Evolutionary conservation across 2,329 filamentous ascomycete genomes (phyloP), one percentile per base, ranked within the genome.

Genomic region (Stagonosporopsis rhizophila): DNA sequence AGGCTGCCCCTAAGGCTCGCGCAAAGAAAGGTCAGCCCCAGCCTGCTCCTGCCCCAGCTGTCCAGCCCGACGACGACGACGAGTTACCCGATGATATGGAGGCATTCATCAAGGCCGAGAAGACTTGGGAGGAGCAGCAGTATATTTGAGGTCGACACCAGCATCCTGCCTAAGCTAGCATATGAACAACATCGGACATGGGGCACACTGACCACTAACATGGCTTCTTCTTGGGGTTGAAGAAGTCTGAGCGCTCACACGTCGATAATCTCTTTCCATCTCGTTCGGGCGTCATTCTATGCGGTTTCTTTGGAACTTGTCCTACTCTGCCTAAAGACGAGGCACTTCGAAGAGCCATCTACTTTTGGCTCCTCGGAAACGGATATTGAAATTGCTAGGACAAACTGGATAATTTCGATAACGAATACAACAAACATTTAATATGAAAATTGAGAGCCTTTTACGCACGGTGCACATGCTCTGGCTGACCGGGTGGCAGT

Each of bases 1-100:
- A 64, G 49, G 40, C 52, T 4, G 59, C 54, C 0, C 45, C 61
- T 1, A 70, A 67, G 61, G 35, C 53, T 11, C 55, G 59, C 6
- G 53, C 12, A 1, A 64, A 64, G 56, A 66, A 68, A 53, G 22
- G 27, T 8, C 46, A 52, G 35, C 48, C 19, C 6, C 23, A 20
- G 35, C 19, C n/a, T 7, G 39, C 25, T 9, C 14, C 32, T 14
- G n/a, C 25, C 8, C 27, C 39, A 6, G 17, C 40, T 0, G 9
- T 23, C 0, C 52, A 59, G 9, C 23, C 37, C 6, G 46, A 56
- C 27, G 49, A 55, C 30, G 48, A 58, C 30, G 41, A 61, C 2
- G 23, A 41, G 2, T 38, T 67, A 14, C 58, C 62, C 2, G 37
- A 44, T 1, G 64, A 62, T 3, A 56, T 58, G 6, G 53, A 56